Evolutionary conservation across 345 rosid species (phyloP), one percentile per base, ranked within the genome.

Genomic region (Gynandropsis gynandra): DNA sequence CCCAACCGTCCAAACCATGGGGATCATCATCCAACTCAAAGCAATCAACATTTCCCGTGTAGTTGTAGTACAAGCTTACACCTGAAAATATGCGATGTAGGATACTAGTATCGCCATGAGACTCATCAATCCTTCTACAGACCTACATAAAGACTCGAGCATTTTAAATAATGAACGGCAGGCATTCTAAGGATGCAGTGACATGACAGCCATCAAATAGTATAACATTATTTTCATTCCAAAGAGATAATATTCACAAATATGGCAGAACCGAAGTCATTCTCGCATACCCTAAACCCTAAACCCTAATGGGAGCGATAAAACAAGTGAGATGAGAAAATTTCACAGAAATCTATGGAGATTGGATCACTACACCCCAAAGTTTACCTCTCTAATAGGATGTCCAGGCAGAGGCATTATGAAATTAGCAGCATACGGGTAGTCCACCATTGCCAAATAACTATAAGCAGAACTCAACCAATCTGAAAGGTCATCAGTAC

Each of bases 391-490:
- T 73, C 74, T 77, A 45, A 90, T 87, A 3, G 98, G 96, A 50
- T 82, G 74, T 55, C 95, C 98, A n/a, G 96, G 98, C 58, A 90
- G 60, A 61, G 98, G 98, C 98, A 87, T 90, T 71, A 87, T 63
- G 64, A 90, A 90, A 34, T 67, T 59, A 36, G 98, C 68, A 27
- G 96, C 73, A 73, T 83, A 80, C 3, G 96, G 98, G 47, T 90
- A 90, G 62, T 90, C 80, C 49, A 87, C 94, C 98, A 87, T 90
- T 3, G 83, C 96, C 81, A 90, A 70, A 72, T 72, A 78, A 74
- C 92, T 83, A 64, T 83, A 90, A 11, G 98, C 98, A 53, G 87
- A 76, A 0, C 73, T 78, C 64, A 90, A 67, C 98, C 98, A 90
- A 71, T 80, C 54, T 17, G 72, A 58, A 54, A 90, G 95, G 42